These are phyloP conservation scores for Xylariaceae sp. DNA, from an alignment of 2,329 filamentous ascomycete genomes.

Conservation along the genomic window DNA sequence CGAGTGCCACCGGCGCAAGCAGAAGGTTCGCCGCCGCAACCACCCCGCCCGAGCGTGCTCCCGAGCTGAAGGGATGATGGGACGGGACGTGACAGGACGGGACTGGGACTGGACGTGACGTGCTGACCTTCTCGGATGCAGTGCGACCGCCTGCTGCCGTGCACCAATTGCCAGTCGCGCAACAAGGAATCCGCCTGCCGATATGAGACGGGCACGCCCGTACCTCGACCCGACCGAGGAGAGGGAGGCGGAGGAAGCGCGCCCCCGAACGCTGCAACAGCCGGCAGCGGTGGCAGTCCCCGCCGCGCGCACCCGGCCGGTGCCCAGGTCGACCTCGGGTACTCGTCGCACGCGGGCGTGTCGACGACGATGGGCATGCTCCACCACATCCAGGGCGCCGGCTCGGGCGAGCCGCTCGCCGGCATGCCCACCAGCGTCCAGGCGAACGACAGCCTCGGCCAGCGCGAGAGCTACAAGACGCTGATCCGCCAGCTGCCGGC, in stretches of 20 bases:
- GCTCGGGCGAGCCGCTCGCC: constrained; percentile 25
- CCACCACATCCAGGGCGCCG: constrained; percentile 43
- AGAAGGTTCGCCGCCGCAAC: constrained; percentile 39
- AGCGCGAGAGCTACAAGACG: constrained; percentile 50
- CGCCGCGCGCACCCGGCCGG: no score
- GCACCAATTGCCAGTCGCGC: constrained; percentile 50
- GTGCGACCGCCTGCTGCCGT: constrained; percentile 54
- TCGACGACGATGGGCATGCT: constrained; percentile 48
- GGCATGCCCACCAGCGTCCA: constrained; percentile 24
- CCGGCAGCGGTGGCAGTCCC: neutral
- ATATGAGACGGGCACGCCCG: constrained; percentile 46
- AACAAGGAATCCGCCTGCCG: constrained; percentile 48
- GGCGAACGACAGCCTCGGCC: constrained; percentile 30
- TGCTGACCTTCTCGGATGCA: no score
- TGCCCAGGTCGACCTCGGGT: constrained; percentile 42
- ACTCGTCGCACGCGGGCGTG: constrained; percentile 39
- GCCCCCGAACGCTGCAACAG: no score
- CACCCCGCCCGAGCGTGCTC: no score
- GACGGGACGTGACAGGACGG: no score
- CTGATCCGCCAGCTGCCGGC: constrained; percentile 51
- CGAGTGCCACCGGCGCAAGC: constrained; percentile 57
- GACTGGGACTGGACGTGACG: no score
- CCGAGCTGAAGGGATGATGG: no score
- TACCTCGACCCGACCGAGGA: constrained; percentile 27
- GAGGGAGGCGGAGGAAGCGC: constrained; percentile 7